Percentiles rank a stretch among this genome's conserved stretches.
These are phyloP conservation scores for Daldinia caldariorum DNA, from an alignment of 495 filamentous ascomycete genomes.

Conservation along the genomic window DNA sequence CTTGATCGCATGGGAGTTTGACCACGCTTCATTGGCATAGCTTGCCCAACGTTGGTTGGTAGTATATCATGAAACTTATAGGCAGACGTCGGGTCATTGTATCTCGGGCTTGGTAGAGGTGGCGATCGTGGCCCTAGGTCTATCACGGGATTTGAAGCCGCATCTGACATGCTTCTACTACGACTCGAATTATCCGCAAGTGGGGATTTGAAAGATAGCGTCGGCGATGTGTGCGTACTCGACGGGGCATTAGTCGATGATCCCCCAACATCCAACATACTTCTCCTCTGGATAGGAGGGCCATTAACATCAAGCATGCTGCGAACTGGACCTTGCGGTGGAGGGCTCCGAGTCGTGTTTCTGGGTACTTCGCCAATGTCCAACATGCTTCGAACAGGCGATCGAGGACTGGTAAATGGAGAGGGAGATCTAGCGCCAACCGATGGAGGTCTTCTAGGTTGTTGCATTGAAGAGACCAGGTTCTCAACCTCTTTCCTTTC, in stretches of 20 bases:
- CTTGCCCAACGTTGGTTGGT: conserved; percentile 57
- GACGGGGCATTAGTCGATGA: conserved; percentile 35
- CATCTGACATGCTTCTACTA: conserved; percentile 64
- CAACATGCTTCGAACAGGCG: conserved; percentile 66
- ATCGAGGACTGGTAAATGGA: conserved; percentile 59
- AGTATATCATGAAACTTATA: conserved; percentile 66
- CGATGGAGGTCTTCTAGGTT: conserved; percentile 51
- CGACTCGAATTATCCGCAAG: conserved; percentile 45
- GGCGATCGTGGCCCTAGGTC: conserved; percentile 51
- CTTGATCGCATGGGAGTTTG: conserved; percentile 53
- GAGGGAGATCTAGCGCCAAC: conserved; percentile 56
- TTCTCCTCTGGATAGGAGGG: conserved; percentile 50
- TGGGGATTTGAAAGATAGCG: conserved; percentile 44
- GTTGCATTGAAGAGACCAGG: conserved; percentile 57
- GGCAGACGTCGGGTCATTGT: conserved; percentile 55
- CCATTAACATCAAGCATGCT: conserved; percentile 69
- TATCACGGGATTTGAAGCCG: conserved; percentile 50
- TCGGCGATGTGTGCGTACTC: conserved; percentile 58
- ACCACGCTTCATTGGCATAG: conserved; percentile 54
- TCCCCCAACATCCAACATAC: conserved; percentile 55
- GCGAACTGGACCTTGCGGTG: conserved; percentile 57
- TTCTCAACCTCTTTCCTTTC: conserved; percentile 76
- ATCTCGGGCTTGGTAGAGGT: conserved; percentile 37
- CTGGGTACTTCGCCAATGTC: conserved; percentile 57
- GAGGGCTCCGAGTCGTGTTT: conserved; percentile 45